Percentiles rank a stretch among this genome's conserved stretches.
phyloP scores from a whole-genome alignment of 345 rosid genomes.

The Capsella bursapastoris region DNA sequence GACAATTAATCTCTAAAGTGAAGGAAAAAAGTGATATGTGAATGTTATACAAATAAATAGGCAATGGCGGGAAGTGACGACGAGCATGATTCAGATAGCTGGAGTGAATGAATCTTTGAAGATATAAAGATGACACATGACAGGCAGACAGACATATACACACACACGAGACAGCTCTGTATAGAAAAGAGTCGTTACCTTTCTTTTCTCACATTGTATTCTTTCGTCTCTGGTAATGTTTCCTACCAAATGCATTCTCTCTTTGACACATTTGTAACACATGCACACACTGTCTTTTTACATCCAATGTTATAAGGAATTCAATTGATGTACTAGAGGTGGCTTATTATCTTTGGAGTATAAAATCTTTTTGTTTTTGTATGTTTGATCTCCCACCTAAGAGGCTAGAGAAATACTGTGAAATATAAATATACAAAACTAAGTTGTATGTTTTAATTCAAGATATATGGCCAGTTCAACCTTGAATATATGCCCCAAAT shows the following conservation, averaged over 20 bases:
- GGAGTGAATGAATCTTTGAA: conserved; percentile 62
- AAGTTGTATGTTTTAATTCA: too few species aligned
- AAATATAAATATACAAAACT: too few species aligned
- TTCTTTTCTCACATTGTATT: conserved; percentile 12
- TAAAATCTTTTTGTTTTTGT: too few species aligned
- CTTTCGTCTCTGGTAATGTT: neutral
- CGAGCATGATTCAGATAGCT: conserved; percentile 78
- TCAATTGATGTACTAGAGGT: too few species aligned
- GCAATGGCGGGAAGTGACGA: conserved; percentile 96
- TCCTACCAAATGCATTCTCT: neutral
- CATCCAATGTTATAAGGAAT: neutral
- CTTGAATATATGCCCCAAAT: too few species aligned
- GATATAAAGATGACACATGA: neutral
- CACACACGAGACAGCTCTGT: neutral
- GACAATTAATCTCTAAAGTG: neutral
- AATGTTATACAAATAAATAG: conserved; percentile 38
- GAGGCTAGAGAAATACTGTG: too few species aligned
- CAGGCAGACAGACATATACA: neutral
- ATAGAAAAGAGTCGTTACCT: neutral
- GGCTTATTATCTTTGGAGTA: too few species aligned
- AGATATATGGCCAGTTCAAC: too few species aligned
- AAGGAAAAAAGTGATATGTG: neutral
- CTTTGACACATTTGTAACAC: neutral
- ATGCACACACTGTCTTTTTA: neutral
- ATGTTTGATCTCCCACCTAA: too few species aligned